Base-by-base conservation (phyloP, 495 filamentous ascomycete genomes). In the Chlorociboria aeruginascens region DNA sequence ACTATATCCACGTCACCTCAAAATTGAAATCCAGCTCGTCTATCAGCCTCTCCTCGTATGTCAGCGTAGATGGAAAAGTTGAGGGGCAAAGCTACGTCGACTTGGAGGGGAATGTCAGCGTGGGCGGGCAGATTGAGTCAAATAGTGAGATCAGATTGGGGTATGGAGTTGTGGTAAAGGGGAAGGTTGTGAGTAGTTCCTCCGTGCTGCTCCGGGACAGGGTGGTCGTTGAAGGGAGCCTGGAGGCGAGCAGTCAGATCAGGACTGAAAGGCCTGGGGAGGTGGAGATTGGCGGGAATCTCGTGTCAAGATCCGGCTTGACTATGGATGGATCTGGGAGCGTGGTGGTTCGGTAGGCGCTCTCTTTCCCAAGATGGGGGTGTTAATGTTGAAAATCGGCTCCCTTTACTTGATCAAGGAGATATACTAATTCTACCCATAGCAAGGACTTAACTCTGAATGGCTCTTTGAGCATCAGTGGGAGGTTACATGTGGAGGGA, bases 11-110 rank as follows among this genome's bases (percentile, higher is more conserved):
- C 1, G 46, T 56, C 8, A 41, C 52, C 30, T 49, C 49, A 6
- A 56, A 56, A 17, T 39, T 56, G 9, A 3, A 20, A 11, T 43
- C 49, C 7, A 49, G 46, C 7, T 11, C 14, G 1, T 35, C 13
- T 10, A 30, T 56, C 7, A 25, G 10, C 1, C 35, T 56, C 3
- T 40, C 42, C 2, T 11, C 30, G 6, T 33, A 46, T 30, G n/a
- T 56, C 20, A 35, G 6, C 1, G 42, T 56, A 7, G 43, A 56
- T 34, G 54, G 54, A 6, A 56, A 56, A 17, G 38, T 56, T 13
- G 44, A 53, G 32, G 30, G 34, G 17, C 44, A 40, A 8, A 28
- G 50, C 13, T 39, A 44, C 3, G 31, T 53, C 7, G 44, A 32
- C 16, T 29, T 53, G 17, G 40, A 20, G 16, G 40, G 46, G 36